Evolutionary conservation across 2,329 filamentous ascomycete species (phyloP).

Genomic region (Arthrobotrys conoides): DNA sequence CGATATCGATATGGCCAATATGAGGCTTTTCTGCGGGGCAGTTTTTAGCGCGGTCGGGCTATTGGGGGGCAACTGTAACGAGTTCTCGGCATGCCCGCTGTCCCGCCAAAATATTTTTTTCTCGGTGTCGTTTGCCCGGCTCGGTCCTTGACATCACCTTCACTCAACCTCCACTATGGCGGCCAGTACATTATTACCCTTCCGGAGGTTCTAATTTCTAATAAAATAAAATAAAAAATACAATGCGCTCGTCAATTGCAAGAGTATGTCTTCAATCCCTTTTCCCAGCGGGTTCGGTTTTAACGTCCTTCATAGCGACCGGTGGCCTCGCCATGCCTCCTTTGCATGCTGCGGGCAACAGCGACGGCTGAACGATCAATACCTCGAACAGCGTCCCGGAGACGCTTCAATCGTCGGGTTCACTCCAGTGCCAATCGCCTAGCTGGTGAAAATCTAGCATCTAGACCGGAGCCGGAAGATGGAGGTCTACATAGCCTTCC

Average conservation of each 20-base stretch:
- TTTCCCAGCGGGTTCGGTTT: not conserved
- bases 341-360: slow-evolving; percentile 54
- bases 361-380: slow-evolving; percentile 34
- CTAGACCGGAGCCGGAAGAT: slow-evolving; percentile 36
- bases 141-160: slow-evolving; percentile 22
- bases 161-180: slow-evolving; percentile 16
- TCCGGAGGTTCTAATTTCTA: slow-evolving; percentile 8
- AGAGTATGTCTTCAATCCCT: slow-evolving; percentile 41
- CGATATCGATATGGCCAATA: not conserved
- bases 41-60: slow-evolving; percentile 18
- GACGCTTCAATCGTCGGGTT: slow-evolving; percentile 48
- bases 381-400: slow-evolving; percentile 27
- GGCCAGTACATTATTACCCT: not conserved
- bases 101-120: slow-evolving; percentile 30
- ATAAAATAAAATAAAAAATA: not conserved
- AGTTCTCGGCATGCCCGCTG: slow-evolving; percentile 11
- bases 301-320: slow-evolving; percentile 42
- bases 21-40: slow-evolving; percentile 23
- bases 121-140: slow-evolving; percentile 25
- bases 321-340: slow-evolving; percentile 52
- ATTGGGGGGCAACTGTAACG: slow-evolving; percentile 16
- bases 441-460: slow-evolving; percentile 46
- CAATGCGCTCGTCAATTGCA: slow-evolving; percentile 50
- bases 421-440: slow-evolving; percentile 53
- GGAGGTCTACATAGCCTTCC: slow-evolving; percentile 32